Conservation (phyloP, 73 alveolate genomes). For the Tetrahymena thermophila region DNA sequence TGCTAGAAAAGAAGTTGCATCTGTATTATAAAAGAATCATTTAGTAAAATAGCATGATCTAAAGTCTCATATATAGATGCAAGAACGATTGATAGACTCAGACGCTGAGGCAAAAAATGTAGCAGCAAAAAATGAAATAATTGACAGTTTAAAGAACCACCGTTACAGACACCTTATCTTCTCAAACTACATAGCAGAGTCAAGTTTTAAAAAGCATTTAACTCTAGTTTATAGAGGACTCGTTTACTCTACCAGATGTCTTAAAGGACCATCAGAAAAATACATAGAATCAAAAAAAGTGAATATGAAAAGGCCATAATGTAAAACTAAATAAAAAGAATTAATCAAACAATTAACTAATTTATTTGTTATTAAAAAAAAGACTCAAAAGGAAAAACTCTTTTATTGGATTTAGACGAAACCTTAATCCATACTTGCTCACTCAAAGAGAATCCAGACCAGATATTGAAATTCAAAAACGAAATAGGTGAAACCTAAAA, state of each 20-base stretch:
- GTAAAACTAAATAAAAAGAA: background rate
- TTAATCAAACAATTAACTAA: no score
- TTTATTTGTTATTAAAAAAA: background rate
- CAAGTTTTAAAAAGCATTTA: conserved; percentile 13
- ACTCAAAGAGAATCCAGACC: conserved; percentile 12
- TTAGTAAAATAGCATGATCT: background rate
- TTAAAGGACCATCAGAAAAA: conserved; percentile 38
- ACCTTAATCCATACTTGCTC: conserved; percentile 63
- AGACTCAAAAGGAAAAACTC: conserved; percentile 40
- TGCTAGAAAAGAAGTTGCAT: background rate
- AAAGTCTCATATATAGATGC: background rate
- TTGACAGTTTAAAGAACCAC: conserved; percentile 13
- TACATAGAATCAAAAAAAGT: conserved; percentile 9
- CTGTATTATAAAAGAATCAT: background rate
- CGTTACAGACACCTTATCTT: conserved; percentile 22
- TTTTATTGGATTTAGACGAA: conserved; percentile 78
- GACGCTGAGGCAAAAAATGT: conserved; percentile 4
- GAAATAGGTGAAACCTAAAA: background rate
- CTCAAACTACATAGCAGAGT: background rate
- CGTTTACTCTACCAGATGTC: conserved; percentile 26
- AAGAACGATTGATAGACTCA: background rate
- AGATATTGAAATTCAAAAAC: background rate
- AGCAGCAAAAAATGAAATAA: conserved; percentile 3
- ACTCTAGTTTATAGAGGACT: conserved; percentile 22
- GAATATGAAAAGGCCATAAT: background rate